These are phyloP conservation scores for Primulina tabacum DNA, from an alignment of 257 asterid species.

Conservation along the genomic window DNA sequence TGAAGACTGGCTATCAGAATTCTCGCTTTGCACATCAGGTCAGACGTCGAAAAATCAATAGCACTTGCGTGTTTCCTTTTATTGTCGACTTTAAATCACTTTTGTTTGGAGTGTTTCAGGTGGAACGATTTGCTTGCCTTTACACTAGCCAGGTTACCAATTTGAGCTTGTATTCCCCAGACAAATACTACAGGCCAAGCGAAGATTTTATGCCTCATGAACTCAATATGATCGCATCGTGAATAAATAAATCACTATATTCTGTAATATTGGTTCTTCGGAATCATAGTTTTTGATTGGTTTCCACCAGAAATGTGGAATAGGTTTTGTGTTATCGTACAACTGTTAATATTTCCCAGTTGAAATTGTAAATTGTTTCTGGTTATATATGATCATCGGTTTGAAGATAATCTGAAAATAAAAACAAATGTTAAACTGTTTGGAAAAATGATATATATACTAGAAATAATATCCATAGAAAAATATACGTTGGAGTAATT, in stretches of 20 bases:
- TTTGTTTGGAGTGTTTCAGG: slow-evolving; percentile 39
- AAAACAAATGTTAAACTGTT: too few species aligned
- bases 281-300: neutral
- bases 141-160: slow-evolving; percentile 85
- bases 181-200: slow-evolving; percentile 87
- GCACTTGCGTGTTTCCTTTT: neutral
- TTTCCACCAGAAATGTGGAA: too few species aligned
- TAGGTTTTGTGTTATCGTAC: too few species aligned
- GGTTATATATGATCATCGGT: too few species aligned
- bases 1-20: slow-evolving; percentile 96
- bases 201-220: slow-evolving; percentile 99
- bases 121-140: slow-evolving; percentile 97
- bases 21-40: slow-evolving; percentile 99
- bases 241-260: slow-evolving; percentile 11
- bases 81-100: neutral
- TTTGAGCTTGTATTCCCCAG: slow-evolving; percentile 81
- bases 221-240: slow-evolving; percentile 52
- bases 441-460: too few species aligned
- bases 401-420: too few species aligned
- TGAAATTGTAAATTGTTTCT: too few species aligned
- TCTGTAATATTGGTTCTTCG: neutral
- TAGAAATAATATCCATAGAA: too few species aligned
- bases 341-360: too few species aligned
- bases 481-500: too few species aligned
- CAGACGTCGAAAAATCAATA: neutral